A percentile compares a stretch with the other conserved stretches of the same genome.
These are phyloP conservation scores for Barnettozyma pratensis DNA, from an alignment of 805 yeast genomes.

Conservation along the genomic window DNA sequence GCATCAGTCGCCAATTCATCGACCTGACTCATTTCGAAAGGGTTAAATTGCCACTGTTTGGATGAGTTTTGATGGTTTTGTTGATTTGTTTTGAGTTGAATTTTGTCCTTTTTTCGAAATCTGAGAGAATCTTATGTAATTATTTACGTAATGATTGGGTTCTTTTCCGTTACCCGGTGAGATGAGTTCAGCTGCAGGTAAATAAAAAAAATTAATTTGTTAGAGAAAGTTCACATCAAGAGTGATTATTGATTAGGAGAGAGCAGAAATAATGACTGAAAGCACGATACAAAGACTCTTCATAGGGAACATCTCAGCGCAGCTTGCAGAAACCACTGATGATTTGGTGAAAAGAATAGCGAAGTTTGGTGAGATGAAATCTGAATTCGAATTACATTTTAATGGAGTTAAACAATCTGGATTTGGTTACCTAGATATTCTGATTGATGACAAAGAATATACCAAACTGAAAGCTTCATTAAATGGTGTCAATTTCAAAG, in stretches of 20 bases:
- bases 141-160: too few relatives aligned
- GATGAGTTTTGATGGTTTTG: neutral
- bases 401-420: constrained; percentile 29
- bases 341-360: constrained; percentile 52
- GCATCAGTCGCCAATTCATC: constrained; percentile 6
- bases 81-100: neutral
- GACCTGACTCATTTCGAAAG: constrained; percentile 5
- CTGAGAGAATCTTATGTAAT: too few relatives aligned
- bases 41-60: neutral
- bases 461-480: constrained; percentile 49
- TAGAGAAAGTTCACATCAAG: neutral
- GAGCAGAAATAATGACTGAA: neutral
- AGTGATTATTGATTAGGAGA: neutral
- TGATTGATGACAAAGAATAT: constrained; percentile 40
- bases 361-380: constrained; percentile 54
- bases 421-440: constrained; percentile 66
- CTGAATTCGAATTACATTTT: constrained; percentile 52
- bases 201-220: neutral
- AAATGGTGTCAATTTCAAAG: constrained; percentile 73
- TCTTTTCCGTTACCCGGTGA: constrained; percentile 4
- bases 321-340: constrained; percentile 38
- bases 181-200: neutral
- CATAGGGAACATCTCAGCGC: constrained; percentile 62
- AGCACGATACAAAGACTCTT: constrained; percentile 38
- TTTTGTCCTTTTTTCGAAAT: neutral